A percentile compares a stretch with the other conserved stretches of the same genome.
Conservation (phyloP, 352 stramenopile species). For the Blastocystis sp. region DNA sequence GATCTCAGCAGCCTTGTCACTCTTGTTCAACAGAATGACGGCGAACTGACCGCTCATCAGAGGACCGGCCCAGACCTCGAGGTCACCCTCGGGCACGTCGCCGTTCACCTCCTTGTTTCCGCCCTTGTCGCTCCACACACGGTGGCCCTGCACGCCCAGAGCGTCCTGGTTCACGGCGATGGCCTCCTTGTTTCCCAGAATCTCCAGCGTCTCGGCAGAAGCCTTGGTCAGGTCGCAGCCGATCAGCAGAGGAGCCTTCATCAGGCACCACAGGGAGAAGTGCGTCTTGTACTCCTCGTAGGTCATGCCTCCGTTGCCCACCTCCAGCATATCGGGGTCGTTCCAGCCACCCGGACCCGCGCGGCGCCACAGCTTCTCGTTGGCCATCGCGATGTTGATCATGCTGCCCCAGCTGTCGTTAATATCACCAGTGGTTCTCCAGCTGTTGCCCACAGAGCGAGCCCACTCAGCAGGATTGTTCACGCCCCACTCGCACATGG, state of each 20-base stretch:
- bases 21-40: slow-evolving; percentile 72
- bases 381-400: slow-evolving; percentile 69
- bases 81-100: slow-evolving; percentile 69
- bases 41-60: slow-evolving; percentile 69
- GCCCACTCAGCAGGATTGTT: slow-evolving; percentile 69
- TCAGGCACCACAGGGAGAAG: slow-evolving; percentile 76
- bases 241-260: slow-evolving; percentile 76
- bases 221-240: slow-evolving; percentile 73
- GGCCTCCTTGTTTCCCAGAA: slow-evolving; percentile 74
- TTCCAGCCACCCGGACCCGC: slow-evolving; percentile 75
- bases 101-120: slow-evolving; percentile 67
- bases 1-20: slow-evolving; percentile 17
- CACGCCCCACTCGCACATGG: slow-evolving; percentile 72
- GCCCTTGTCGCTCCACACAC: slow-evolving; percentile 70
- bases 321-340: slow-evolving; percentile 77
- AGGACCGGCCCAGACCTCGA: slow-evolving; percentile 71
- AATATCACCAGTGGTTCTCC: slow-evolving; percentile 75
- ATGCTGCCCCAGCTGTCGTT: slow-evolving; percentile 72
- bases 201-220: slow-evolving; percentile 72
- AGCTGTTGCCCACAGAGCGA: slow-evolving; percentile 73
- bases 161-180: slow-evolving; percentile 76
- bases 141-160: slow-evolving; percentile 70
- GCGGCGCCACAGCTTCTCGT: slow-evolving; percentile 71
- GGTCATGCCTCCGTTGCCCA: slow-evolving; percentile 74
- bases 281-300: slow-evolving; percentile 74